phyloP scores from a whole-genome alignment of 768 basidiomycete species.

The Psilocybe cubensis region DNA sequence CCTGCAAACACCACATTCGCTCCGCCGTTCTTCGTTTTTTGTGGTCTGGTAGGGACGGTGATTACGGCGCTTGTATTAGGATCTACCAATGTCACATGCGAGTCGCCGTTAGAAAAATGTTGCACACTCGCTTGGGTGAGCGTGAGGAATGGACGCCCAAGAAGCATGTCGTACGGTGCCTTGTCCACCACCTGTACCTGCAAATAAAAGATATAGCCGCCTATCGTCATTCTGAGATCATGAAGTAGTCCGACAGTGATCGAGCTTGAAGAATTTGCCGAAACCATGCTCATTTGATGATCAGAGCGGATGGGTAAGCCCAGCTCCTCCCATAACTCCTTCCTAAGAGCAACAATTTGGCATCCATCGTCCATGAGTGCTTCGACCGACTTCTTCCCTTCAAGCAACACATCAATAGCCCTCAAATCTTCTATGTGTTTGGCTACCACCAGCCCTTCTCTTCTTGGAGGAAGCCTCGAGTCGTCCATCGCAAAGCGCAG shows the following conservation, averaged over 20 bases:
- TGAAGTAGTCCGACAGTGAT: conserved; percentile 17
- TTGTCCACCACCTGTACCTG: conserved; percentile 1
- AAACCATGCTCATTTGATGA: conserved; percentile 19
- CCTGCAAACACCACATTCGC: too few relatives aligned
- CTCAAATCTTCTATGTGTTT: conserved; percentile 16
- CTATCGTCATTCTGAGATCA: background rate
- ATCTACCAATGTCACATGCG: too few relatives aligned
- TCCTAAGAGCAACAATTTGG: conserved; percentile 15
- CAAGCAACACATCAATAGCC: conserved; percentile 12
- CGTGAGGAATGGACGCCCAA: background rate
- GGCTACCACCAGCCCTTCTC: conserved; percentile 11
- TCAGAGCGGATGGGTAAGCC: too few relatives aligned
- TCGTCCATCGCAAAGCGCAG: too few relatives aligned
- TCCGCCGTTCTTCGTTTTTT: too few relatives aligned
- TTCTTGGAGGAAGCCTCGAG: too few relatives aligned
- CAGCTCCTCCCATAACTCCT: too few relatives aligned
- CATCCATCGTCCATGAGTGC: conserved; percentile 21
- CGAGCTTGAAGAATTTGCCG: conserved; percentile 17
- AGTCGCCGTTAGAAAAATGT: background rate
- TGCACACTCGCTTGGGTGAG: background rate
- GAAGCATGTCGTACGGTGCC: background rate
- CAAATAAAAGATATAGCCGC: background rate
- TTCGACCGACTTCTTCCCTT: conserved; percentile 2
- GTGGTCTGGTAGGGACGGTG: too few relatives aligned
- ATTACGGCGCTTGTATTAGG: too few relatives aligned